Percentiles rank a stretch among this genome's conserved stretches.
Conservation (phyloP, 805 yeast species). For the Suhomyces sp. region DNA sequence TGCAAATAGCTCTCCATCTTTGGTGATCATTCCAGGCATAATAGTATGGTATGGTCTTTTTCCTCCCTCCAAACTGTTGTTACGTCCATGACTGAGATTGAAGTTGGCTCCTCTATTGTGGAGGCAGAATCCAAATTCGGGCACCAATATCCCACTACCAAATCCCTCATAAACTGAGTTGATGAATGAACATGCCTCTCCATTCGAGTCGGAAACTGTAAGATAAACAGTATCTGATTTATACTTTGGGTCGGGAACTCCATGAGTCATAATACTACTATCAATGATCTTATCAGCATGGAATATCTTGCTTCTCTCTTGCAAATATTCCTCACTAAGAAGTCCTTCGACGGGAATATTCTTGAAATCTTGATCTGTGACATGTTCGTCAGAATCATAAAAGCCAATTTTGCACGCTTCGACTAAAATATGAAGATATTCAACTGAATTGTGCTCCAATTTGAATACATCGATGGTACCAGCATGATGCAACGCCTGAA, state of each 20-base stretch:
- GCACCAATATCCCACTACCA: conserved; percentile 70
- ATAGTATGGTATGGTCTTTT: conserved; percentile 83
- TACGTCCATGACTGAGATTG: conserved; percentile 54
- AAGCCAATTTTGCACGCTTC: conserved; percentile 73
- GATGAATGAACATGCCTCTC: conserved; percentile 81
- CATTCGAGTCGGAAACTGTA: conserved; percentile 60
- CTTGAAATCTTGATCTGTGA: conserved; percentile 56
- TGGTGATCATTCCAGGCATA: conserved; percentile 78
- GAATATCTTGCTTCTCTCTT: conserved; percentile 49
- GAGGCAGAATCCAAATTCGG: conserved; percentile 62
- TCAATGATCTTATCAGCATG: conserved; percentile 36
- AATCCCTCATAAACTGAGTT: conserved; percentile 69
- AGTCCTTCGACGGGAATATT: conserved; percentile 41
- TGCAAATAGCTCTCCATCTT: conserved; percentile 53
- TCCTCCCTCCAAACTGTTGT: conserved; percentile 63
- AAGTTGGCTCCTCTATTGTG: conserved; percentile 81
- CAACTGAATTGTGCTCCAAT: conserved; percentile 64
- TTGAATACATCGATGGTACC: conserved; percentile 42
- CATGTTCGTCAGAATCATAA: conserved; percentile 72
- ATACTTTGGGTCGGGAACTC: conserved; percentile 57
- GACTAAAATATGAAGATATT: conserved; percentile 65
- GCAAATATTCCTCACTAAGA: conserved; percentile 49
- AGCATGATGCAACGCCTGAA: conserved; percentile 50
- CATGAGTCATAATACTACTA: conserved; percentile 44
- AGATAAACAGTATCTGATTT: conserved; percentile 73